Percentiles rank a stretch among this genome's conserved stretches.
Evolutionary conservation across 2,329 filamentous ascomycete species (phyloP).

Genomic region (Ophiostoma himal-ulmi): DNA sequence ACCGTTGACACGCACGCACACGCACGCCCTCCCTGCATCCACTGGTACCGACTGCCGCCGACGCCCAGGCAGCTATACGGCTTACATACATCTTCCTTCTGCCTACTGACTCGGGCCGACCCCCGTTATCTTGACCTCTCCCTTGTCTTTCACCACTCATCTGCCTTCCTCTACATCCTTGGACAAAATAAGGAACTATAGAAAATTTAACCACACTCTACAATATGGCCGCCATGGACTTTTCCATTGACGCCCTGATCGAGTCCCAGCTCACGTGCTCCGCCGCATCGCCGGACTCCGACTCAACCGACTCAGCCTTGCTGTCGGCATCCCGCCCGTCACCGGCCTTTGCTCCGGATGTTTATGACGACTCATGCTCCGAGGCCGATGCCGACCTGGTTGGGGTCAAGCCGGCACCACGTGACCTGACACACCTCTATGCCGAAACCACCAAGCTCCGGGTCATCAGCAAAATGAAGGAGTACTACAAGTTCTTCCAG

Average conservation of each 20-base stretch:
- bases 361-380: not conserved
- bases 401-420: slow-evolving; percentile 39
- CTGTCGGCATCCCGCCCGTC: slow-evolving; percentile 7
- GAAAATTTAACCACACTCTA: not conserved
- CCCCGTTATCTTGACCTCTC: not conserved
- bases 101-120: not conserved
- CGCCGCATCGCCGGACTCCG: not conserved
- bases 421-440: slow-evolving; percentile 74
- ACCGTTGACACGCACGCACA: not conserved
- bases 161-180: not conserved
- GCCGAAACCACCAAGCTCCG: slow-evolving; percentile 64
- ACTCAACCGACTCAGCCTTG: not conserved
- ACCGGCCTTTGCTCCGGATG: not conserved
- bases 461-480: slow-evolving; percentile 62
- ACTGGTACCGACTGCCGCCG: slow-evolving; percentile 8
- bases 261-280: slow-evolving; percentile 14
- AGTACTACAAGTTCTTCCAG: slow-evolving; percentile 77
- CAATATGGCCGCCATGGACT: slow-evolving; percentile 14
- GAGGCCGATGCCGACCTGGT: slow-evolving; percentile 27
- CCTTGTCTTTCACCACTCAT: not conserved
- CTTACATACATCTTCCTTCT: slow-evolving; percentile 10
- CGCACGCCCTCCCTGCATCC: not conserved
- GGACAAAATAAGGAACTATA: not conserved
- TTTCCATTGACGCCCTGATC: slow-evolving; percentile 18
- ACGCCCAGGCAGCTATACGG: slow-evolving; percentile 1